phyloP scores from a whole-genome alignment of 192 early-diverging fungal genomes.

The Chytriomyces confervae region DNA sequence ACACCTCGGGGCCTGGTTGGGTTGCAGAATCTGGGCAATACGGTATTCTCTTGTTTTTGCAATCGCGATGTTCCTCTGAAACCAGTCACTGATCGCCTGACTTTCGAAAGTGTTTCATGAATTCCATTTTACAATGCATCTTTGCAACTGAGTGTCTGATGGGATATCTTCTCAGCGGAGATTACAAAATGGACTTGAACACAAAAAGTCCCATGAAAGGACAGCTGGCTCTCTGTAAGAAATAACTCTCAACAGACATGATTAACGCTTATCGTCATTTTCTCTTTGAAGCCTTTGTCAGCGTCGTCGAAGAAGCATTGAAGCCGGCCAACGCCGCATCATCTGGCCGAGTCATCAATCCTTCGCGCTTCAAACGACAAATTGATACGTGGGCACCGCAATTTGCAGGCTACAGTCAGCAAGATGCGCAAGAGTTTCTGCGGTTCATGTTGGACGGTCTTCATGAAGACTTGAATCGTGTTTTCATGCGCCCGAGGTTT shows the following conservation, averaged over 20 bases:
- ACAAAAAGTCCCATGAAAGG: constrained; percentile 43
- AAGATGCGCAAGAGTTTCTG: constrained; percentile 64
- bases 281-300: not conserved
- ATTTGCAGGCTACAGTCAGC: constrained; percentile 72
- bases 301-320: constrained; percentile 3
- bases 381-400: constrained; percentile 78
- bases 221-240: constrained; percentile 46
- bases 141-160: constrained; percentile 47
- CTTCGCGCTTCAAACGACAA: constrained; percentile 73
- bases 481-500: constrained; percentile 38
- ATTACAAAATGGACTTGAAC: constrained; percentile 46
- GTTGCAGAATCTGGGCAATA: constrained; percentile 57
- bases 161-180: constrained; percentile 37
- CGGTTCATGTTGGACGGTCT: constrained; percentile 57
- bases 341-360: constrained; percentile 60
- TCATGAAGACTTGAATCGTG: constrained; percentile 59
- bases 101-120: constrained; percentile 62
- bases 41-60: constrained; percentile 38
- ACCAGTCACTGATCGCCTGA: constrained; percentile 8
- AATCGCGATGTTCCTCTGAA: not conserved
- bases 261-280: not conserved
- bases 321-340: constrained; percentile 1
- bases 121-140: constrained; percentile 61
- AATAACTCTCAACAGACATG: not conserved
- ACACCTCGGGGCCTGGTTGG: constrained; percentile 45